phyloP scores from a whole-genome alignment of 2,329 filamentous ascomycete species.

The Periconia sp. region DNA sequence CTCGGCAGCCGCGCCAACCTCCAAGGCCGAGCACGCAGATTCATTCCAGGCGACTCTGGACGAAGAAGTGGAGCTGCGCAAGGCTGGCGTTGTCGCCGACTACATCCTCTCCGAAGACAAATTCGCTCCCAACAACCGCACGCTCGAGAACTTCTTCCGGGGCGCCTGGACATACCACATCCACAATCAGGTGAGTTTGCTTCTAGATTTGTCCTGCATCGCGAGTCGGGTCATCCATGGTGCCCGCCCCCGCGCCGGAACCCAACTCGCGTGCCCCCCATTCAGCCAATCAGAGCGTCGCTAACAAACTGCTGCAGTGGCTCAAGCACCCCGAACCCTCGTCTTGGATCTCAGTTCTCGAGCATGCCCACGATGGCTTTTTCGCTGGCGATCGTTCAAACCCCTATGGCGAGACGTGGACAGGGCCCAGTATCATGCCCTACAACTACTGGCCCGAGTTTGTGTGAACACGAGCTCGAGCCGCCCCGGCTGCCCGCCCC shows the following conservation, averaged over 20 bases:
- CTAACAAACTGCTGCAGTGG: slow-evolving; percentile 52
- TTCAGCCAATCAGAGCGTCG: slow-evolving; percentile 18
- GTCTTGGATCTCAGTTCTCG: slow-evolving; percentile 61
- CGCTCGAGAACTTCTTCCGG: slow-evolving; percentile 62
- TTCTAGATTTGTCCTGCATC: neutral
- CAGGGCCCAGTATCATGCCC: slow-evolving; percentile 52
- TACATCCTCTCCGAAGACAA: slow-evolving; percentile 58
- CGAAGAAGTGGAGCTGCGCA: slow-evolving; percentile 48
- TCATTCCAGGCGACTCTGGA: slow-evolving; percentile 49
- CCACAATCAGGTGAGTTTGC: slow-evolving; percentile 60
- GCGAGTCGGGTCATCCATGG: neutral
- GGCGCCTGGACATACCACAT: slow-evolving; percentile 65
- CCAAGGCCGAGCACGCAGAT: slow-evolving; percentile 37
- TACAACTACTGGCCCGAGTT: slow-evolving; percentile 61
- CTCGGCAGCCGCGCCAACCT: slow-evolving; percentile 34
- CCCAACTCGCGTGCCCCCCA: neutral
- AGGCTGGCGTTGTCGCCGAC: slow-evolving; percentile 49
- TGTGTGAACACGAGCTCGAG: slow-evolving; percentile 40
- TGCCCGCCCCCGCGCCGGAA: slow-evolving; percentile 1
- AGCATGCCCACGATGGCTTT: slow-evolving; percentile 62
- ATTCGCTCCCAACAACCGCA: slow-evolving; percentile 63
- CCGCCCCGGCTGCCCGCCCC: slow-evolving; percentile 6
- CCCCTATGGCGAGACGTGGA: slow-evolving; percentile 61
- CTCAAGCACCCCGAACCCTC: slow-evolving; percentile 62
- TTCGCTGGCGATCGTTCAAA: slow-evolving; percentile 58